Percentiles rank a stretch among this genome's conserved stretches.
phyloP scores from a whole-genome alignment of 2,329 filamentous ascomycete genomes.

The Aureobasidium zeae region DNA sequence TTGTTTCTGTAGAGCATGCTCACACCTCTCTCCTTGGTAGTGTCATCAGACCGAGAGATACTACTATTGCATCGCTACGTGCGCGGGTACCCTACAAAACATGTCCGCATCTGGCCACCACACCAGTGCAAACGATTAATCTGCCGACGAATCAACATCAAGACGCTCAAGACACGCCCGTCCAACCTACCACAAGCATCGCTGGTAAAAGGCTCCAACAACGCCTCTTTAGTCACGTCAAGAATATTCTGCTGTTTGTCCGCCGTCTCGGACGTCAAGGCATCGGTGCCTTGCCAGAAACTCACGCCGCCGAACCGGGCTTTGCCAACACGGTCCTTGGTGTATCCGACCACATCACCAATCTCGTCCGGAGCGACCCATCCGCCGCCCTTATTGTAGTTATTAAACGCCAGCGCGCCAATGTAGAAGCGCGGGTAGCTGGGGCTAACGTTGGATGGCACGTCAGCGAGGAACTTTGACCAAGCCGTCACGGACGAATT shows the following conservation, averaged over 20 bases:
- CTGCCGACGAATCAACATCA: conserved; percentile 7
- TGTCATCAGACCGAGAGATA: no score
- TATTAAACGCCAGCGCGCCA: conserved; percentile 8
- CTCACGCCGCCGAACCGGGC: conserved; percentile 8
- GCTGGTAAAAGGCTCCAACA: conserved; percentile 9
- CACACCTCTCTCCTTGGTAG: no score
- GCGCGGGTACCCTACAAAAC: no score
- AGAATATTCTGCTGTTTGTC: neutral
- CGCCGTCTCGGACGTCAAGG: neutral
- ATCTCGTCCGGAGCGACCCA: conserved; percentile 4
- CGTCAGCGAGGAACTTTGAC: conserved; percentile 1
- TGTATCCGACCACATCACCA: conserved; percentile 1
- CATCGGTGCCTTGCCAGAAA: conserved; percentile 14
- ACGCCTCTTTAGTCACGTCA: conserved; percentile 8
- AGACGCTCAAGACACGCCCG: neutral
- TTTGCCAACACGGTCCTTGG: conserved; percentile 1
- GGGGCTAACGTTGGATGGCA: neutral
- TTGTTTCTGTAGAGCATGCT: no score
- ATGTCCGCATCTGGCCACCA: neutral
- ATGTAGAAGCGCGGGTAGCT: conserved; percentile 12
- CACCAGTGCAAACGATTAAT: neutral
- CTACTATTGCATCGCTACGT: no score
- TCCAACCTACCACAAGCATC: conserved; percentile 13
- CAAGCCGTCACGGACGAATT: conserved; percentile 8
- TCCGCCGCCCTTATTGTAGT: conserved; percentile 5